These are phyloP conservation scores for Cinchona pubescens DNA, from an alignment of 257 asterid genomes.

Conservation along the genomic window DNA sequence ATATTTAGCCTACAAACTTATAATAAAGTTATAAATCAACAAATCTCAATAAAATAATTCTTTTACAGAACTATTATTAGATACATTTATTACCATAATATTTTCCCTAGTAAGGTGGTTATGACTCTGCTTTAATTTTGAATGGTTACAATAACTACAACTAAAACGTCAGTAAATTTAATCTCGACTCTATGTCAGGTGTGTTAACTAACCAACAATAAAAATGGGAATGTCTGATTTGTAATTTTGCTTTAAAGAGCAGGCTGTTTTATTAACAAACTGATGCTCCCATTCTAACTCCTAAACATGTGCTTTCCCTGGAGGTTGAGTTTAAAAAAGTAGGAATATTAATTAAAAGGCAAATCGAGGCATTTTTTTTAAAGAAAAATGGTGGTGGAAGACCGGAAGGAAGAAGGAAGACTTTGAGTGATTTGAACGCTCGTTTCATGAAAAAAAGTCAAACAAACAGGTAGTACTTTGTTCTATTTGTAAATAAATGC, in stretches of 20 bases:
- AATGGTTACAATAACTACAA: too few relatives aligned
- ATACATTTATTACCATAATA: too few relatives aligned
- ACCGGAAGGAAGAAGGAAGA: too few relatives aligned
- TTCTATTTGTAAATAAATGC: too few relatives aligned
- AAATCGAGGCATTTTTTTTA: slow-evolving; percentile 19
- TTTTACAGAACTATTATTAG: too few relatives aligned
- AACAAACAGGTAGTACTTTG: not conserved
- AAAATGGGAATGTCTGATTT: not conserved
- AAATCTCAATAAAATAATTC: too few relatives aligned
- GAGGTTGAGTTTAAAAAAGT: not conserved
- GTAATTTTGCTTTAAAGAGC: not conserved
- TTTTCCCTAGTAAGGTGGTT: too few relatives aligned
- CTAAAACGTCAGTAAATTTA: too few relatives aligned
- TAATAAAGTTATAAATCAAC: too few relatives aligned
- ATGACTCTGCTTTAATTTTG: too few relatives aligned
- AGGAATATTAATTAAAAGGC: not conserved
- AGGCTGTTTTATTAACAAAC: slow-evolving; percentile 20
- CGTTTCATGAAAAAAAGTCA: slow-evolving; percentile 34
- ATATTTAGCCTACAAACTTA: too few relatives aligned
- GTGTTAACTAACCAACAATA: not conserved
- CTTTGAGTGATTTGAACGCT: slow-evolving; percentile 56
- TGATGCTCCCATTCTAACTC: slow-evolving; percentile 12
- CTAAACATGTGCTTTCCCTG: slow-evolving; percentile 11
- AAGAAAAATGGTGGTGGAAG: slow-evolving; percentile 42
- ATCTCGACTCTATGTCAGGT: too few relatives aligned